Evolutionary conservation across 352 stramenopile genomes (phyloP), one percentile per base, ranked within the genome.

Genomic region (Pythium pyrilobum): DNA sequence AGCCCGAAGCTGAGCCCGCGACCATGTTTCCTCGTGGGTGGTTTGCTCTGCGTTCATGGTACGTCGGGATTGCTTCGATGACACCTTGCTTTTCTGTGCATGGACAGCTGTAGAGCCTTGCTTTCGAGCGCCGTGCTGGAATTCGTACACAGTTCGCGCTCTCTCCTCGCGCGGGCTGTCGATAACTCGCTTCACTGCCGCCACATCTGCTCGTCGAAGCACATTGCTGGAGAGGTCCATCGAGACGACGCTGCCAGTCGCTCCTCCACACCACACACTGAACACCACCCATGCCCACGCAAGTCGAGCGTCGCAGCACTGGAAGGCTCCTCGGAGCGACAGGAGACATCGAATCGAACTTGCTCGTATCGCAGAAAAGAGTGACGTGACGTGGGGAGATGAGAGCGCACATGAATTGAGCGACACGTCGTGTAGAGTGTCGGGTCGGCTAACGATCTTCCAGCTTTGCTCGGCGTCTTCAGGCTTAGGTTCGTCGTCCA

Each of bases 201-300:
- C 42, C 7, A 71, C 54, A 13, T 74, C 66, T 41, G 72, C 59
- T 3, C 60, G 47, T 11, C 57, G 51, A 18, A 85, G 25, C 4
- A 68, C 38, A 28, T 78, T 80, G 21, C 56, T 48, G 13, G 74
- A 82, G 2, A 85, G 21, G 44, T 85, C 68, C 21, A 85, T 32
- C 18, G 45, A 39, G 9, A 15, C 25, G 32, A 62, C 37, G 3
- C 12, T 28, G 24, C 46, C 40, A 43, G 21, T 24, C 9, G 39
- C 13, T 67, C 49, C 20, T 21, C 41, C 28, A 59, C 66, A 16
- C 43, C 61, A 2, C 57, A 74, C 5, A 31, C 20, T 4, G 24
- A 37, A 43, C 64, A 64, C n/a, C 69, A 81, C 28, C 74, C 74
- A 85, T 9, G 66, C 28, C 74, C 74, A 82, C 15, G 58, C 54